These are phyloP conservation scores for Polytrichum formosum DNA, from an alignment of 225 moss, liverwort and hornwort species.

Conservation along the genomic window DNA sequence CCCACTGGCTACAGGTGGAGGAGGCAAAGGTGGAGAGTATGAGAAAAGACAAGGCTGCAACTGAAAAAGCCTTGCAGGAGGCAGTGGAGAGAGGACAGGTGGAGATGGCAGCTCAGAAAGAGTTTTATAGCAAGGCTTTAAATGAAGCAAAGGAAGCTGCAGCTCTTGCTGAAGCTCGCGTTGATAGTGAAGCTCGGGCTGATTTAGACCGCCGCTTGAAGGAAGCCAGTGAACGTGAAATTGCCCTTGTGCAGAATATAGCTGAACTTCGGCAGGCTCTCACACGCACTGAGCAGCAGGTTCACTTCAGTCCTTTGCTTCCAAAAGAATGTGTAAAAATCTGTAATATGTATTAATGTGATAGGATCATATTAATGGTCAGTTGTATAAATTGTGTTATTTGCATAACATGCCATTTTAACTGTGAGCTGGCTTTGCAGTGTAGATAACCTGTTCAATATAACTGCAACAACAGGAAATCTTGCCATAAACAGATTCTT, in stretches of 20 bases:
- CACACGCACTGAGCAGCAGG: slow-evolving; percentile 95
- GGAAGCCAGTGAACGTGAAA: slow-evolving; percentile 91
- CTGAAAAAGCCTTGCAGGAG: slow-evolving; percentile 94
- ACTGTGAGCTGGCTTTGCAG: no score
- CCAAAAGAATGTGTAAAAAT: neutral
- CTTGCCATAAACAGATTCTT: no score
- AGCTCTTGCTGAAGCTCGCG: slow-evolving; percentile 89
- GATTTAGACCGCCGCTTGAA: slow-evolving; percentile 84
- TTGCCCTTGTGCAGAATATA: slow-evolving; percentile 70
- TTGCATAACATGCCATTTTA: no score
- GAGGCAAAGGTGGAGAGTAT: slow-evolving; percentile 98
- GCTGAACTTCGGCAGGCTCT: slow-evolving; percentile 91
- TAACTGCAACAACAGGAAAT: no score
- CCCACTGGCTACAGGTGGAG: slow-evolving; percentile 67
- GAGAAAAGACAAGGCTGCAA: slow-evolving; percentile 88
- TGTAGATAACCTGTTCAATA: no score
- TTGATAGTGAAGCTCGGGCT: slow-evolving; percentile 87
- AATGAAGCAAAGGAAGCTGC: slow-evolving; percentile 89
- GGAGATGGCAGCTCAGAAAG: slow-evolving; percentile 79
- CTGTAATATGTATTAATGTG: no score
- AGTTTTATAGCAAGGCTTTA: slow-evolving; percentile 72
- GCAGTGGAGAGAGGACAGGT: slow-evolving; percentile 89
- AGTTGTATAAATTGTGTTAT: no score
- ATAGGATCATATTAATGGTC: no score
- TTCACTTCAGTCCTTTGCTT: slow-evolving; percentile 9